Base-by-base conservation (phyloP, 1,139 yeast species). In the Zhuliangozyma blackwelliae region DNA sequence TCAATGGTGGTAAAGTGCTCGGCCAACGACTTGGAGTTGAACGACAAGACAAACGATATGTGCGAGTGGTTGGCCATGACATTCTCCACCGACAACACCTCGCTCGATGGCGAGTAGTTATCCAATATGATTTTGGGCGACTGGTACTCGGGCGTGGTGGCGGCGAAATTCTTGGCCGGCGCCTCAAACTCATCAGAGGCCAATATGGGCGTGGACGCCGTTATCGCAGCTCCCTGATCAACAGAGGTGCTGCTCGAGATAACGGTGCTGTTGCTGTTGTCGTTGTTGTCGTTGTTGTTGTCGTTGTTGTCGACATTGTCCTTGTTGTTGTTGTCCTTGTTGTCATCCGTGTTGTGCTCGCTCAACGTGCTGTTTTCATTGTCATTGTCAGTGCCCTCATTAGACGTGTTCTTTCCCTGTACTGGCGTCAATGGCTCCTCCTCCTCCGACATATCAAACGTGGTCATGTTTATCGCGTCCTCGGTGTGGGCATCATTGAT, bases 1-100 rank as follows among this genome's bases (percentile, higher is more conserved):
- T 92, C 98, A 46, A 92, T 85, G 36, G 85, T 57, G 0, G 97
- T 90, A 59, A 92, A 70, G 51, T 90, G 97, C 40, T 79, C 74
- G 5, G 95, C 88, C 29, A 92, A 63, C 0, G 74, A 63, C 37
- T 66, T 61, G 1, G 96, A 79, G 38, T 75, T 79, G 55, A 77
- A 82, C 56, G 84, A 78, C 48, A 90, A 67, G 31, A 90, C 73
- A 54, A 90, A 90, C 3, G 97, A 90, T 3, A 86, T 74, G 52
- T 90, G 97, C 26, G 63, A 48, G 13, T 65, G 62, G 7, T 50
- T 47, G 8, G 50, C 40, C 61, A 76, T 57, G 2, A 67, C 61
- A 21, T 59, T 62, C 28, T 63, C 68, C 10, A 75, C 59, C 2
- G 61, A 50, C 23, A 69, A 54, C 8, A 44, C 23, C 12, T 59